A percentile compares a stretch with the other conserved stretches of the same genome.
Conservation (phyloP, 768 basidiomycete species). For the Galerina sulciceps region DNA sequence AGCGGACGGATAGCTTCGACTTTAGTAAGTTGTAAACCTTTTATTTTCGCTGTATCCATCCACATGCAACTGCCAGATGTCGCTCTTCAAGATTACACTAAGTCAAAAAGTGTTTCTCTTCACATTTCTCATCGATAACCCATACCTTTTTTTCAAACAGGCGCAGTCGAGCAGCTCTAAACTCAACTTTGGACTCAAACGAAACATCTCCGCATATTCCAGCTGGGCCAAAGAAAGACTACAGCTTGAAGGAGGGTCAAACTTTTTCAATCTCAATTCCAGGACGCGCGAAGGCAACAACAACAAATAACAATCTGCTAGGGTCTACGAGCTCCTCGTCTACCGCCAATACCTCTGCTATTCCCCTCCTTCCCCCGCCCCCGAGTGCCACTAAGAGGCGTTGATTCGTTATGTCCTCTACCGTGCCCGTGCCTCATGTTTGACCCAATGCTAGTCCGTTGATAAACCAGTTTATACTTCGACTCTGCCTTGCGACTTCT, state of each 20-base stretch:
- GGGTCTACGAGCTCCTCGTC: constrained; percentile 27
- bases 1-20: constrained; percentile 88
- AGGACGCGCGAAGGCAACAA: constrained; percentile 59
- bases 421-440: background rate
- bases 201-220: constrained; percentile 72
- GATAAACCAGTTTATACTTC: background rate
- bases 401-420: constrained; percentile 21
- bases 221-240: constrained; percentile 87
- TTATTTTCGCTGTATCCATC: background rate
- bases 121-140: background rate
- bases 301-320: constrained; percentile 39
- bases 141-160: constrained; percentile 35
- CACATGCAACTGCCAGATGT: constrained; percentile 57
- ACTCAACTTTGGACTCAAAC: constrained; percentile 48
- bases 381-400: constrained; percentile 64
- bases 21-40: constrained; percentile 67
- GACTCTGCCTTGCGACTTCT: too few relatives aligned
- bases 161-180: constrained; percentile 65
- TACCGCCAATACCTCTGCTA: constrained; percentile 36
- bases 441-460: background rate
- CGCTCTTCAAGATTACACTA: constrained; percentile 84
- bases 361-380: constrained; percentile 86
- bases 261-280: constrained; percentile 93
- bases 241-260: constrained; percentile 92
- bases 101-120: constrained; percentile 74